Base-by-base conservation (phyloP, 1,139 yeast species). In the Geotrichum armillariae region DNA sequence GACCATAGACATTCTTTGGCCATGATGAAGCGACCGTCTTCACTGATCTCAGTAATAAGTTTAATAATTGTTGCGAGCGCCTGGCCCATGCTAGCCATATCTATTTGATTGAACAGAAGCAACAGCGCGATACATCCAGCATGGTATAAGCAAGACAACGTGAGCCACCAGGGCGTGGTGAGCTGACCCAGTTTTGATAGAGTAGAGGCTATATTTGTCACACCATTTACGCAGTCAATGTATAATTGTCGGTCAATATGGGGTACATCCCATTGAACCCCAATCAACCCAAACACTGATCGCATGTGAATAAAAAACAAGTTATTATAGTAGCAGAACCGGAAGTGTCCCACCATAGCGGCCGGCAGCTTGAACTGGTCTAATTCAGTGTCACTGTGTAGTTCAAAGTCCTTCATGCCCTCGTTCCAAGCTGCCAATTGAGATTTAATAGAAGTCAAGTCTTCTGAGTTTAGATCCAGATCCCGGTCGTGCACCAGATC, bases 1-100 rank as follows among this genome's bases (percentile, higher is more conserved):
- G 81, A 82, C 88, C 88, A 82, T 25, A 79, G 63, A 60, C 85
- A 79, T 60, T 82, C 87, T 47, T 74, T 72, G 9, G 78, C 80
- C 88, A 82, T 82, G 43, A 72, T 74, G 60, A 77, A 78, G 48
- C 82, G 63, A 47, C 73, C 77, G 41, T 70, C 70, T 29, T 67
- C 61, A 5, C 73, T 59, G 11, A 75, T 60, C 49, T 66, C 66
- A 17, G 76, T 75, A 41, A 73, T 59, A 1, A 67, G 50, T 8
- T 50, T 49, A 47, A 69, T 60, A 3, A 67, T 63, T 29, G 55
- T 49, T 6, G 51, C 27, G 14, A 70, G 56, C 20, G 61, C 59
- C 4, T 51, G 41, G 4, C 60, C 56, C 22, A 63, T 53, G 27
- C 60, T 55, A 2, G 53, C 45, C 17, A 58, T 48, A 36, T 61